phyloP scores from a whole-genome alignment of 352 stramenopile species.

The Phytophthora europaea region DNA sequence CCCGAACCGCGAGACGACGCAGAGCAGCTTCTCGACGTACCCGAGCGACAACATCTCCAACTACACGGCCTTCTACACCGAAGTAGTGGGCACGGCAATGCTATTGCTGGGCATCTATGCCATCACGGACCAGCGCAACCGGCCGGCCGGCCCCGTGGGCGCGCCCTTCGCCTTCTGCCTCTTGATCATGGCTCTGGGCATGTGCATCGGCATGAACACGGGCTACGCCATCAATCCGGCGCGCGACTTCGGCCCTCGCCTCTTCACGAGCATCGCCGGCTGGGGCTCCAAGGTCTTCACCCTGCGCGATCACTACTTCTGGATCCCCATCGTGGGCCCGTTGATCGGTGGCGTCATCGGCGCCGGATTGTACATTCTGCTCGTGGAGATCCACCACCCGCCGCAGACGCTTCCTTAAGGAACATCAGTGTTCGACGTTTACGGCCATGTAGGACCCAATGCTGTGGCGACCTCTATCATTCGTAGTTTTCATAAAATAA shows the following conservation, averaged over 20 bases:
- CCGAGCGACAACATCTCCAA: slow-evolving; percentile 47
- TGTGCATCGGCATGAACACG: slow-evolving; percentile 66
- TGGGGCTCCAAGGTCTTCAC: slow-evolving; percentile 61
- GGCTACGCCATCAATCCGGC: slow-evolving; percentile 63
- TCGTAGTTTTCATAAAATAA: slow-evolving; percentile 39
- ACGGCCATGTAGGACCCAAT: slow-evolving; percentile 10
- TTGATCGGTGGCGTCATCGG: slow-evolving; percentile 47
- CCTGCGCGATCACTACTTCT: slow-evolving; percentile 54
- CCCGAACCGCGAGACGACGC: slow-evolving; percentile 41
- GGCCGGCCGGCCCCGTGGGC: slow-evolving; percentile 33
- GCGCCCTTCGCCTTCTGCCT: slow-evolving; percentile 48
- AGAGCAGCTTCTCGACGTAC: slow-evolving; percentile 51
- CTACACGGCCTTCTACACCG: slow-evolving; percentile 54
- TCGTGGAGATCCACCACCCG: slow-evolving; percentile 59
- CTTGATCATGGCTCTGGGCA: slow-evolving; percentile 62
- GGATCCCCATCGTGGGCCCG: slow-evolving; percentile 56
- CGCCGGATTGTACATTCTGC: slow-evolving; percentile 41
- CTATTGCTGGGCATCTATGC: slow-evolving; percentile 54
- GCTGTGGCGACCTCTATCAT: not conserved
- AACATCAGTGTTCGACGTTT: not conserved
- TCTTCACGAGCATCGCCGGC: slow-evolving; percentile 42
- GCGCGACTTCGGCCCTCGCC: slow-evolving; percentile 54
- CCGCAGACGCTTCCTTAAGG: slow-evolving; percentile 20
- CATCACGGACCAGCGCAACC: slow-evolving; percentile 54
- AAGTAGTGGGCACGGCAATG: slow-evolving; percentile 57